Conservation (phyloP, 805 yeast genomes). For the Kregervanrija fluxuum region DNA sequence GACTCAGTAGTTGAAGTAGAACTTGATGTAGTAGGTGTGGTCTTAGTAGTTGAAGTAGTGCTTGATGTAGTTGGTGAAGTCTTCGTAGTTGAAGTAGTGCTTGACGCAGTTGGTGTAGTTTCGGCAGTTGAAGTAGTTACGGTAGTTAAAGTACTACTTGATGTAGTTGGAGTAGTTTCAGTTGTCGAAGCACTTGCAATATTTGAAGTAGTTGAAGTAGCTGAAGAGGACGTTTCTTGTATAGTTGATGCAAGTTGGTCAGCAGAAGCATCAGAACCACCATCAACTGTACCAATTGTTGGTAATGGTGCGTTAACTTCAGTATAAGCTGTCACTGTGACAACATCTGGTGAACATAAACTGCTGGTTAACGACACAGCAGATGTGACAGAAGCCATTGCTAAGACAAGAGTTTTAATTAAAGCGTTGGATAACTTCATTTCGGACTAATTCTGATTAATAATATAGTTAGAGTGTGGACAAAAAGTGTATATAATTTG, state of each 20-base stretch:
- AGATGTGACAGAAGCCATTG: background rate
- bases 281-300: background rate
- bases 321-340: background rate
- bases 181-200: too few relatives aligned
- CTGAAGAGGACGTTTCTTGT: slow-evolving; percentile 9
- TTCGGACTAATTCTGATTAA: background rate
- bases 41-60: slow-evolving; percentile 1
- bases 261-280: background rate
- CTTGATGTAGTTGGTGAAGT: too few relatives aligned
- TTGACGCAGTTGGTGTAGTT: too few relatives aligned
- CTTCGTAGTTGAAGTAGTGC: too few relatives aligned
- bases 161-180: too few relatives aligned
- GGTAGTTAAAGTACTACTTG: too few relatives aligned
- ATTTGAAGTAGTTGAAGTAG: slow-evolving; percentile 12
- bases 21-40: slow-evolving; percentile 9
- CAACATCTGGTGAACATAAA: background rate
- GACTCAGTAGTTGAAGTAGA: slow-evolving; percentile 8
- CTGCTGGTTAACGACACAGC: too few relatives aligned
- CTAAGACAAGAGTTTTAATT: background rate
- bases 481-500: too few relatives aligned
- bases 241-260: background rate
- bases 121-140: too few relatives aligned
- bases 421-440: slow-evolving; percentile 7
- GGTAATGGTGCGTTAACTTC: background rate
- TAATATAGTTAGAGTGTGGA: too few relatives aligned